Conservation (phyloP, 2,329 filamentous ascomycete species). For the Knufia fluminis region DNA sequence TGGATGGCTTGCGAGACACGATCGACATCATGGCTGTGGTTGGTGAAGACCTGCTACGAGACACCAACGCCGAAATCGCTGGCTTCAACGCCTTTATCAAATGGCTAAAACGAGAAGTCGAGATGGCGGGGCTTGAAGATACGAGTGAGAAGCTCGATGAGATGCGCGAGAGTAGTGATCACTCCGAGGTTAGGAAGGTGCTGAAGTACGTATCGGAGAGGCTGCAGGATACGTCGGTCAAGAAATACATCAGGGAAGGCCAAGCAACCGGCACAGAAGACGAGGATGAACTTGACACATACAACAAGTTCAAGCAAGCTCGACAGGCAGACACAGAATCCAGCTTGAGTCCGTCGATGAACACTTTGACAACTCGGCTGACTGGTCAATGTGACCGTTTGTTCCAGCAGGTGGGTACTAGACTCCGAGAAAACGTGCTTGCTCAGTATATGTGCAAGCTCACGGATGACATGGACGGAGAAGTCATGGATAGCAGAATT, state of each 20-base stretch:
- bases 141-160: slow-evolving; percentile 55
- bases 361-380: slow-evolving; percentile 48
- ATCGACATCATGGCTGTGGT: slow-evolving; percentile 67
- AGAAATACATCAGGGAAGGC: slow-evolving; percentile 43
- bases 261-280: slow-evolving; percentile 41
- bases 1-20: slow-evolving; percentile 54
- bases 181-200: slow-evolving; percentile 63
- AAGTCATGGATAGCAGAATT: not conserved
- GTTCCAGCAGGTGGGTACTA: slow-evolving; percentile 60
- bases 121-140: slow-evolving; percentile 59
- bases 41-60: slow-evolving; percentile 61
- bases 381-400: slow-evolving; percentile 50
- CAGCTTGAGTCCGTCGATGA: slow-evolving; percentile 38
- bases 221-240: slow-evolving; percentile 57
- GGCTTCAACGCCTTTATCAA: slow-evolving; percentile 69
- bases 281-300: slow-evolving; percentile 31
- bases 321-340: slow-evolving; percentile 29
- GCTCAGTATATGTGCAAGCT: slow-evolving; percentile 50
- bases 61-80: slow-evolving; percentile 65
- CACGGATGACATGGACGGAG: slow-evolving; percentile 22
- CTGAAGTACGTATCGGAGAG: slow-evolving; percentile 68
- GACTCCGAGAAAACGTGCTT: slow-evolving; percentile 58
- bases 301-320: slow-evolving; percentile 41
- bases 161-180: slow-evolving; percentile 64
- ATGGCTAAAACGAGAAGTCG: slow-evolving; percentile 79